A percentile compares a stretch with the other conserved stretches of the same genome.
Conservation (phyloP, 139 green algal genomes). For the Desmodesmus armatus region DNA sequence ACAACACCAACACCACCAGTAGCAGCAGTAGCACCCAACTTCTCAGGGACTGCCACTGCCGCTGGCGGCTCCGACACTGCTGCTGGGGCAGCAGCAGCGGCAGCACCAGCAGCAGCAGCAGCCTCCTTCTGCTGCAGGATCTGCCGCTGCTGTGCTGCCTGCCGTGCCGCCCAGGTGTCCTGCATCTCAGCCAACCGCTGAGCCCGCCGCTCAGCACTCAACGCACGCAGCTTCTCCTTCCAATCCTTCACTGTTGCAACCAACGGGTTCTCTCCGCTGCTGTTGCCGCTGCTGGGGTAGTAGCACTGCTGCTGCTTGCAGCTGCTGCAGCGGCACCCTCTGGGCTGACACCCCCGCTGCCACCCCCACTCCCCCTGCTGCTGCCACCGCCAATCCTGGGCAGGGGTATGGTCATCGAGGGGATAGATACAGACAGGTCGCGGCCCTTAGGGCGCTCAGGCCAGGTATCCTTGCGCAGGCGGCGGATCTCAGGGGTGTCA, state of each 20-base stretch:
- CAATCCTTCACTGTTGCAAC: constrained; percentile 9
- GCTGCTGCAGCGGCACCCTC: constrained; percentile 1
- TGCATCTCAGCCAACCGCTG: constrained; percentile 15
- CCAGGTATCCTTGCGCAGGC: constrained; percentile 17
- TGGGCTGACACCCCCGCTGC: background rate
- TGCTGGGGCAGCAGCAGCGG: background rate
- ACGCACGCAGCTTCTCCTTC: constrained; percentile 22
- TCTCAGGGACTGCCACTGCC: too few relatives aligned
- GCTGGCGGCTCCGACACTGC: too few relatives aligned
- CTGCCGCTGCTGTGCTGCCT: constrained; percentile 9
- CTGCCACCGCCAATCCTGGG: too few relatives aligned
- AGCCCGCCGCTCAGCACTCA: constrained; percentile 3
- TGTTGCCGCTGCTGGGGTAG: background rate
- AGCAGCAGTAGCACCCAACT: too few relatives aligned
- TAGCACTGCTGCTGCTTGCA: background rate
- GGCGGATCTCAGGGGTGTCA: constrained; percentile 15
- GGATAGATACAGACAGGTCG: too few relatives aligned
- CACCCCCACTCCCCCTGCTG: background rate
- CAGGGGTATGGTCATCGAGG: too few relatives aligned
- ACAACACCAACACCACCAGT: too few relatives aligned
- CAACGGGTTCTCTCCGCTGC: background rate
- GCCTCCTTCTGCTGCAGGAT: background rate
- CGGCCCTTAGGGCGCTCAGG: constrained; percentile 30
- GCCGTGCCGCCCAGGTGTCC: background rate
- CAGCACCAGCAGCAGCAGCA: background rate